Evolutionary conservation across 768 basidiomycete genomes (phyloP).

Genomic region (Termitomyces sp.): DNA sequence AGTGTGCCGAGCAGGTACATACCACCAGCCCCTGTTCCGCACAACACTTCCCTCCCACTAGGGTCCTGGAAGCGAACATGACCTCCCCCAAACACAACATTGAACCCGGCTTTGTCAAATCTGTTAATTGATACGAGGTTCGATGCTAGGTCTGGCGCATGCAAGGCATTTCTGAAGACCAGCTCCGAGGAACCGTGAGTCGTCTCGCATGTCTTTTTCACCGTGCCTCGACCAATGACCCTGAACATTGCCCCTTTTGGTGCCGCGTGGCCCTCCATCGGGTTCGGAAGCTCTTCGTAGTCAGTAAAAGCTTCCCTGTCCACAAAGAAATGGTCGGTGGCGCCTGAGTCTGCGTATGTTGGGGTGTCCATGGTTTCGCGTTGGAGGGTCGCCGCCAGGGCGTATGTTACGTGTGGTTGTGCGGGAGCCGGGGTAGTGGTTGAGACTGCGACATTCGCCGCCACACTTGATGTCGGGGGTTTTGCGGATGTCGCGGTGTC

Average conservation of each 20-base stretch:
- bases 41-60: neutral
- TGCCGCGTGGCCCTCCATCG: neutral
- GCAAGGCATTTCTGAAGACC: neutral
- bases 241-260: neutral
- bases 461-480: too few species aligned
- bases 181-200: neutral
- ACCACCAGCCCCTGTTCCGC: neutral
- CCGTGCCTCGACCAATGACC: neutral
- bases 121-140: neutral
- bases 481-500: neutral
- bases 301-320: neutral
- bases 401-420: neutral
- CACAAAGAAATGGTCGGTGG: neutral
- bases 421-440: neutral
- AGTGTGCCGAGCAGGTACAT: neutral
- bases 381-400: neutral
- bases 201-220: neutral
- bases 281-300: neutral
- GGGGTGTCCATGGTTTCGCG: neutral
- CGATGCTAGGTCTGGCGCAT: neutral
- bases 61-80: neutral
- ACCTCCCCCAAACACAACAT: neutral
- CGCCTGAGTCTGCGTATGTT: neutral
- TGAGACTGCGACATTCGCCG: neutral
- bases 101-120: neutral